A percentile compares a stretch with the other conserved stretches of the same genome.
phyloP scores from a whole-genome alignment of 306 rosid genomes.

The Chamaecrista fasciculata region DNA sequence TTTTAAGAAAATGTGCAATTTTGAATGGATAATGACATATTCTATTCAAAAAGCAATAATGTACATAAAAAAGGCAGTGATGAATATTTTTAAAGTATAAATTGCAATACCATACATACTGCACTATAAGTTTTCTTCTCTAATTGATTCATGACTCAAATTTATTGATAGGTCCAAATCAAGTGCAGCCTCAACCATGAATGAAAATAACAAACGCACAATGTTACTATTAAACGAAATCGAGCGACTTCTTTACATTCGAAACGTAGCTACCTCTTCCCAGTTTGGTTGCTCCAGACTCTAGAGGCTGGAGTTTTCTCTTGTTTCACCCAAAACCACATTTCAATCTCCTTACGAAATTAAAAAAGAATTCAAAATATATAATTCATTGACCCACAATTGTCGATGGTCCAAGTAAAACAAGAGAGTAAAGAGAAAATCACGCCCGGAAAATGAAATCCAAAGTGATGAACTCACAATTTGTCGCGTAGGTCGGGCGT shows the following conservation, averaged over 20 bases:
- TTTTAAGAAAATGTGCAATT: no score
- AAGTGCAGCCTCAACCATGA: not conserved
- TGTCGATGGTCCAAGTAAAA: not conserved
- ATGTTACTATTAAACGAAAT: not conserved
- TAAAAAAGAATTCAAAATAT: not conserved
- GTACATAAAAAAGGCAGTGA: not conserved
- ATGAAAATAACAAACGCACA: not conserved
- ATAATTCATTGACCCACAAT: slow-evolving; percentile 7
- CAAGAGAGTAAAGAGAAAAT: not conserved
- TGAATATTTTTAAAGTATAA: not conserved
- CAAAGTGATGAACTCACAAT: slow-evolving; percentile 50
- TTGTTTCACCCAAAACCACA: no score
- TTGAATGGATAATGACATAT: not conserved
- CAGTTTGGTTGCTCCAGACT: no score
- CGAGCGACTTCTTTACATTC: not conserved
- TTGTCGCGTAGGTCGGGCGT: slow-evolving; percentile 91
- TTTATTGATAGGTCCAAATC: not conserved
- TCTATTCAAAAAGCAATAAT: not conserved
- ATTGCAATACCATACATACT: not conserved
- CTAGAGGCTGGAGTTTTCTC: no score
- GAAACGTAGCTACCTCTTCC: not conserved
- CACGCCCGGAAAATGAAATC: not conserved
- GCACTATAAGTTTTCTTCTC: not conserved
- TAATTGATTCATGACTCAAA: not conserved
- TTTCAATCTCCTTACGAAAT: no score